A percentile compares a stretch with the other conserved stretches of the same genome.
These are phyloP conservation scores for Sugiyamaella castrensis DNA, from an alignment of 1,139 yeast genomes.

Conservation along the genomic window DNA sequence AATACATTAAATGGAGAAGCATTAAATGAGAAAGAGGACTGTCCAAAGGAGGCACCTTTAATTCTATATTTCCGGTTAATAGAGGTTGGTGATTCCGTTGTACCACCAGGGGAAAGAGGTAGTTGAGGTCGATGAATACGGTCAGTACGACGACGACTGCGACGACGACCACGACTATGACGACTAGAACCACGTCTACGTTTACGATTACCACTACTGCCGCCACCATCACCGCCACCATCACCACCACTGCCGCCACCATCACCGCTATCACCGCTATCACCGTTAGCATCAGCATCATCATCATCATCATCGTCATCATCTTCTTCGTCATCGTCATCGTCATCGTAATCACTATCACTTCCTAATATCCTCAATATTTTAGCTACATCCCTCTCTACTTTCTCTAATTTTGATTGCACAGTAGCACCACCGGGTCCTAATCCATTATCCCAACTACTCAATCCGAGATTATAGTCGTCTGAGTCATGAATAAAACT, in stretches of 20 bases:
- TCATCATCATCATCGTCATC: conserved; percentile 3
- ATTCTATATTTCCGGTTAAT: conserved; percentile 11
- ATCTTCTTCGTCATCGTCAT: neutral
- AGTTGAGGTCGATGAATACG: neutral
- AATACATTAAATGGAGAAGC: conserved; percentile 53
- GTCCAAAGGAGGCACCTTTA: conserved; percentile 38
- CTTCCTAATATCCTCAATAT: conserved; percentile 25
- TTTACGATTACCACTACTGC: neutral
- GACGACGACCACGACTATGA: conserved; percentile 2
- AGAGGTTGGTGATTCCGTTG: neutral
- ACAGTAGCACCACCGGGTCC: neutral
- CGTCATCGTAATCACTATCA: neutral
- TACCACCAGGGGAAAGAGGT: conserved; percentile 2
- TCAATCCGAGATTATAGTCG: conserved; percentile 14
- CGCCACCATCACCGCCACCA: neutral
- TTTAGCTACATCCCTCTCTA: conserved; percentile 29
- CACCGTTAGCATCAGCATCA: conserved; percentile 3
- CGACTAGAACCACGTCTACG: neutral
- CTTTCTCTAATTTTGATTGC: conserved; percentile 20
- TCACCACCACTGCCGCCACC: conserved; percentile 3
- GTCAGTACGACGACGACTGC: neutral
- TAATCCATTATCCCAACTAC: conserved; percentile 4
- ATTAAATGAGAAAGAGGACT: conserved; percentile 44
- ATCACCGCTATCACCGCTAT: neutral
- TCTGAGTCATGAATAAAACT: conserved; percentile 41